Evolutionary conservation across 2,329 filamentous ascomycete genomes (phyloP), one percentile per base, ranked within the genome.

Genomic region (Dactylellina sp.): DNA sequence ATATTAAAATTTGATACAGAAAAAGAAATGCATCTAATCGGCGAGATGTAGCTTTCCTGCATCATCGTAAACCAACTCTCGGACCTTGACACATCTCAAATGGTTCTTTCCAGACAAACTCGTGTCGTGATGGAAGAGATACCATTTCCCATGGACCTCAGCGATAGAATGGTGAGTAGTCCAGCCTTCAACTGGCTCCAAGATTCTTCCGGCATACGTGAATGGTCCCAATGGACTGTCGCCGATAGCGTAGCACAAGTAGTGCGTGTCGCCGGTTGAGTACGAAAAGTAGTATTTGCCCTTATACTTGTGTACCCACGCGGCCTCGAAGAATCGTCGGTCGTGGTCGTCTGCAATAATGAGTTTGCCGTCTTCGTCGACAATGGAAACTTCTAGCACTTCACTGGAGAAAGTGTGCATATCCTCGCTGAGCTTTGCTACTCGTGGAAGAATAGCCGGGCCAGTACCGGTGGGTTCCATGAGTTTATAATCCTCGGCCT

Each of bases 151-250:
- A 81, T 87, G 80, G 79, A 90, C 91, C 83, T 92, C 89, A 7
- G 89, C 89, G 76, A 93, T 89, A 1, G 88, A 91, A 80, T 93
- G 91, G 81, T 93, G 91, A 62, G 91, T 93, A 46, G 91, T 93
- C 91, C 91, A 93, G 0, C 91, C 90, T 24, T 90, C 80, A 3
- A 93, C 91, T 0, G 90, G 91, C 83, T 92, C 89, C 53, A 93
- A 80, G 62, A 93, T 89, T 50, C 87, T 82, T 0, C 91, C 90
- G 0, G 84, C 85, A 75, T 92, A 93, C 0, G 87, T 90, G 77
- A 93, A 93, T 0, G 91, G 90, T 0, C 91, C 90, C 9, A 87
- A 81, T 0, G 91, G 90, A 66, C 81, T 88, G 3, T 86, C 83
- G 0, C 88, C 86, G 1, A 85, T 87, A 0, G 89, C 91, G 79